Conservation (phyloP, 2,329 filamentous ascomycete genomes). For the Penicillium glabrum region DNA sequence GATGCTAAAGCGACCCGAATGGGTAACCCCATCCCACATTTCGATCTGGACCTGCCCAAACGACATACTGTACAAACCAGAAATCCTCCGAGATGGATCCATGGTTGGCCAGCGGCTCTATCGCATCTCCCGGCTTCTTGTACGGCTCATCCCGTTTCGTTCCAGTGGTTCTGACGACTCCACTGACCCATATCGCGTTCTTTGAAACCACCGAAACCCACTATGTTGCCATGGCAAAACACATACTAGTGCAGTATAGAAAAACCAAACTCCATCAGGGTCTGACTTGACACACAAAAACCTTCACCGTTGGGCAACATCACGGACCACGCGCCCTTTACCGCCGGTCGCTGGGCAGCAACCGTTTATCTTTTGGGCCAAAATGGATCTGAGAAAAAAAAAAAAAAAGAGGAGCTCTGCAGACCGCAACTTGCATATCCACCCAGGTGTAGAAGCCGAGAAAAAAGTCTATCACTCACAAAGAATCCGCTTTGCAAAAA, state of each 20-base stretch:
- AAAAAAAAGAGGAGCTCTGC: slow-evolving; percentile 13
- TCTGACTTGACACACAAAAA: slow-evolving; percentile 14
- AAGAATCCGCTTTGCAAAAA: slow-evolving; percentile 5
- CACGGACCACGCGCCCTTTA: slow-evolving; percentile 30
- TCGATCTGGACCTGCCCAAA: slow-evolving; percentile 4
- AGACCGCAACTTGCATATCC: slow-evolving; percentile 28
- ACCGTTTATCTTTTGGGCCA: slow-evolving; percentile 22
- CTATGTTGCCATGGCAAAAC: slow-evolving; percentile 25
- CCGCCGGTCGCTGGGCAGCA: slow-evolving; percentile 37
- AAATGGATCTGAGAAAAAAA: slow-evolving; percentile 10
- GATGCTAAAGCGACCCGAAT: neutral
- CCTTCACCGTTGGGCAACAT: slow-evolving; percentile 27
- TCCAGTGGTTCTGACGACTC: slow-evolving; percentile 23
- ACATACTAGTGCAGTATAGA: neutral
- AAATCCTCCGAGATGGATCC: slow-evolving; percentile 10
- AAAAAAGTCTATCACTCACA: slow-evolving; percentile 2
- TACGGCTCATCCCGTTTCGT: slow-evolving; percentile 24
- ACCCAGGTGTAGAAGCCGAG: neutral
- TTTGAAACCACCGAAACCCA: slow-evolving; percentile 6
- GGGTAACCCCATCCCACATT: slow-evolving; percentile 5
- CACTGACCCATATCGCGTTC: slow-evolving; percentile 17
- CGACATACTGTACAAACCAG: neutral
- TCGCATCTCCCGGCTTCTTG: slow-evolving; percentile 9
- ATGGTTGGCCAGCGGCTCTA: slow-evolving; percentile 20
- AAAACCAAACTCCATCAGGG: slow-evolving; percentile 2